Percentiles rank a stretch among this genome's conserved stretches.
These are phyloP conservation scores for Sugiyamaella mastotermitis DNA, from an alignment of 805 yeast species.

Conservation along the genomic window DNA sequence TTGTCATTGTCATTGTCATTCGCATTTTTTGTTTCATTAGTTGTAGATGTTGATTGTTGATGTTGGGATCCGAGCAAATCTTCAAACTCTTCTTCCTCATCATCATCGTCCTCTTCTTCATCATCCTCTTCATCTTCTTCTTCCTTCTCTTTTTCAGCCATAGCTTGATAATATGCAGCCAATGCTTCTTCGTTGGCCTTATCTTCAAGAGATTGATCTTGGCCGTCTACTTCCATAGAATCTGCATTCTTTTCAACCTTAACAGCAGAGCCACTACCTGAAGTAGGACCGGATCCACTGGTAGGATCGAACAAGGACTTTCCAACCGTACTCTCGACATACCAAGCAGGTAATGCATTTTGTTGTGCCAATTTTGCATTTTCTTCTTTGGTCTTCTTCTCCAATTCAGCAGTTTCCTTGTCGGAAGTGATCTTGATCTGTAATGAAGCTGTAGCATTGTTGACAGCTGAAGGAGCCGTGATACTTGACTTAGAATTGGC, in stretches of 20 bases:
- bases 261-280: constrained; percentile 15
- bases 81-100: constrained; percentile 52
- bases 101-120: constrained; percentile 41
- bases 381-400: constrained; percentile 62
- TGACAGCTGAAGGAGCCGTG: constrained; percentile 20
- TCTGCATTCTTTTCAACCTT: constrained; percentile 5
- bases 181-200: constrained; percentile 65
- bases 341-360: constrained; percentile 97
- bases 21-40: constrained; percentile 56
- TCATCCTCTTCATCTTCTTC: constrained; percentile 57
- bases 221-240: constrained; percentile 2
- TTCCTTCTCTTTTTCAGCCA: constrained; percentile 62
- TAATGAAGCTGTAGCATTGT: constrained; percentile 61
- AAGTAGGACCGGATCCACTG: constrained; percentile 18
- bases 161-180: constrained; percentile 69
- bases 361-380: constrained; percentile 72
- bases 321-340: constrained; percentile 84
- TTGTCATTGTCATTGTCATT: constrained; percentile 45
- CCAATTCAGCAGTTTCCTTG: constrained; percentile 68
- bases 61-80: too few relatives aligned
- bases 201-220: constrained; percentile 40
- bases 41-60: too few relatives aligned
- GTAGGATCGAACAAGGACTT: constrained; percentile 35
- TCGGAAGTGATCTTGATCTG: constrained; percentile 85
- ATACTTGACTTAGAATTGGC: too few relatives aligned